Percentiles rank a stretch among this genome's conserved stretches.
phyloP scores from a whole-genome alignment of 768 basidiomycete species.

The Lactarius indigo region DNA sequence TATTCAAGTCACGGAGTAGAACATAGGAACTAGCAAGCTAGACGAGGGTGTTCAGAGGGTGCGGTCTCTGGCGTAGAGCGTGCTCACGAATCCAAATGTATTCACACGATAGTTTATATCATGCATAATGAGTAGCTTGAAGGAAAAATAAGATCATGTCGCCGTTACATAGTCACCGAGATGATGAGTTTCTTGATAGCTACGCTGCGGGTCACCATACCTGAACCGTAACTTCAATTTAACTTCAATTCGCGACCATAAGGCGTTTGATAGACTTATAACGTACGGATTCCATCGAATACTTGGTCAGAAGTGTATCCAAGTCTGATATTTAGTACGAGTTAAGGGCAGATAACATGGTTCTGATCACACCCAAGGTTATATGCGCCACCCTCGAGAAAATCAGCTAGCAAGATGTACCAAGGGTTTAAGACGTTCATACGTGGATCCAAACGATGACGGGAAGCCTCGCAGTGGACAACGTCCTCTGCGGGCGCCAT shows the following conservation, averaged over 20 bases:
- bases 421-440: constrained; percentile 11
- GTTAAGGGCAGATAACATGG: constrained; percentile 36
- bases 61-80: not conserved
- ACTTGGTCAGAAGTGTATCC: constrained; percentile 44
- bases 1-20: constrained; percentile 39
- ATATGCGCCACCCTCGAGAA: constrained; percentile 45
- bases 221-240: constrained; percentile 30
- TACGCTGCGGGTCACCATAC: constrained; percentile 47
- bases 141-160: not conserved
- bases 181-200: constrained; percentile 49
- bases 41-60: not conserved
- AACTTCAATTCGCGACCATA: not conserved
- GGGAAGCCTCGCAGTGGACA: constrained; percentile 29
- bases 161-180: constrained; percentile 47
- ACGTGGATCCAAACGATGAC: constrained; percentile 38
- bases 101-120: constrained; percentile 54
- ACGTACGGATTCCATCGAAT: constrained; percentile 47
- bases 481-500: constrained; percentile 32
- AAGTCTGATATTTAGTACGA: constrained; percentile 9
- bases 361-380: constrained; percentile 38
- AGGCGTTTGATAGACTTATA: not conserved
- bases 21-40: constrained; percentile 46
- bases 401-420: not conserved
- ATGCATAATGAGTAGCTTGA: not conserved
- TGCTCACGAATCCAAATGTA: constrained; percentile 49